These are phyloP conservation scores for Pseudoturritis turrita DNA, from an alignment of 345 rosid species.

Conservation along the genomic window DNA sequence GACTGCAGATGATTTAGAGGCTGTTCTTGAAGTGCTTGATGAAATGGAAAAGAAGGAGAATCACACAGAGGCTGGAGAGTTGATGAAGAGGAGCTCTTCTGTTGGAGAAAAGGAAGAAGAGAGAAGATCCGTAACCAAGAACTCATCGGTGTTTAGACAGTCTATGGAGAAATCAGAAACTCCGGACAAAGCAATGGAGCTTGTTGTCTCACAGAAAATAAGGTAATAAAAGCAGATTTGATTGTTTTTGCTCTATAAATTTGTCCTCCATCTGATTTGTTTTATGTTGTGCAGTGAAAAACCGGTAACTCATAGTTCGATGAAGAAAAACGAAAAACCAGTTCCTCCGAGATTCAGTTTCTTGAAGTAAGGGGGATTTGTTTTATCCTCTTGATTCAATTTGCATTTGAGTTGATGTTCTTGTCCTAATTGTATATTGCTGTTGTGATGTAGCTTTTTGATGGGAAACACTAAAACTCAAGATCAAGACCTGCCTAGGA, in stretches of 20 bases:
- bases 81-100: too few relatives aligned
- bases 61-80: not conserved
- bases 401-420: not conserved
- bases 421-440: not conserved
- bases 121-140: not conserved
- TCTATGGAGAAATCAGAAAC: conserved; percentile 14
- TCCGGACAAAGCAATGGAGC: conserved; percentile 6
- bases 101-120: conserved; percentile 4
- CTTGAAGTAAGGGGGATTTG: conserved; percentile 11
- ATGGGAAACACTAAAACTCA: conserved; percentile 8
- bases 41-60: not conserved
- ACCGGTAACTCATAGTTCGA: not conserved
- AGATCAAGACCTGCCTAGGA: conserved; percentile 8
- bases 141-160: not conserved
- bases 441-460: conserved; percentile 11
- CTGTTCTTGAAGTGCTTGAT: not conserved
- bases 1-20: conserved; percentile 2
- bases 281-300: conserved; percentile 7
- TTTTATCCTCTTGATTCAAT: not conserved
- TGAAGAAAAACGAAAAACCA: conserved; percentile 5
- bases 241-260: not conserved
- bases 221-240: conserved; percentile 16
- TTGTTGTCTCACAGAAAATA: conserved; percentile 4
- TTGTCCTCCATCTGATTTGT: not conserved
- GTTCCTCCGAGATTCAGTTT: conserved; percentile 13